Conservation (phyloP, 495 filamentous ascomycete species). For the Podospora pseudoanserina region DNA sequence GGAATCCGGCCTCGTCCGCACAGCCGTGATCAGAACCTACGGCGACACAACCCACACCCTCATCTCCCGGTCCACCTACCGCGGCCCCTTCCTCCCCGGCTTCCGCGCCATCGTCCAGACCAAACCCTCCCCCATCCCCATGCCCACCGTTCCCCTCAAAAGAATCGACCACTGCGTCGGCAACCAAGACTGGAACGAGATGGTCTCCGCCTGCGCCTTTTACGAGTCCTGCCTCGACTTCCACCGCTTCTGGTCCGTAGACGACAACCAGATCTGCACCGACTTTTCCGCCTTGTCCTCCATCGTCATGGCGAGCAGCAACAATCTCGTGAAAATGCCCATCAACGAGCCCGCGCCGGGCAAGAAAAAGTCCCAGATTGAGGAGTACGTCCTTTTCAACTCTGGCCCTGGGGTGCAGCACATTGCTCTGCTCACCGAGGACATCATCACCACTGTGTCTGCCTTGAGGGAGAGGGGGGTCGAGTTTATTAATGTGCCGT, state of each 20-base stretch:
- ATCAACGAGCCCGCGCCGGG: conserved; percentile 93
- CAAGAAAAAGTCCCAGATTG: conserved; percentile 83
- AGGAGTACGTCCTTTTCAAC: conserved; percentile 89
- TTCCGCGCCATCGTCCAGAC: conserved; percentile 51
- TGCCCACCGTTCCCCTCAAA: conserved; percentile 62
- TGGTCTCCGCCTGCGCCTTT: conserved; percentile 79
- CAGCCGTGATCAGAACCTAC: conserved; percentile 79
- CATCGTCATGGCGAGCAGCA: conserved; percentile 83
- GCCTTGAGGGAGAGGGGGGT: conserved; percentile 75
- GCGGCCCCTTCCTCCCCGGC: conserved; percentile 75
- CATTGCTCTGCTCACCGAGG: conserved; percentile 74
- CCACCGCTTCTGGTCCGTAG: conserved; percentile 92
- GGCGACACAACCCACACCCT: conserved; percentile 90
- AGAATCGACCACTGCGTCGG: conserved; percentile 91
- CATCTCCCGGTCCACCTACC: conserved; percentile 63
- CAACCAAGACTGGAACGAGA: conserved; percentile 87
- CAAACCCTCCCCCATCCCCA: conserved; percentile 23
- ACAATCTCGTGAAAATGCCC: conserved; percentile 82
- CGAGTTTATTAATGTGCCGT: conserved; percentile 82
- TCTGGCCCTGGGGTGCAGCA: conserved; percentile 84
- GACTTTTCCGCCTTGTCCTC: conserved; percentile 81
- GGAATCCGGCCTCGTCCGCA: conserved; percentile 55
- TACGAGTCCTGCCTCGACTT: conserved; percentile 88
- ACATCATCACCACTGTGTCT: conserved; percentile 71
- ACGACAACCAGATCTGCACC: conserved; percentile 82